Conservation (phyloP, 2,329 filamentous ascomycete species). For the Hypoxylon sp. region DNA sequence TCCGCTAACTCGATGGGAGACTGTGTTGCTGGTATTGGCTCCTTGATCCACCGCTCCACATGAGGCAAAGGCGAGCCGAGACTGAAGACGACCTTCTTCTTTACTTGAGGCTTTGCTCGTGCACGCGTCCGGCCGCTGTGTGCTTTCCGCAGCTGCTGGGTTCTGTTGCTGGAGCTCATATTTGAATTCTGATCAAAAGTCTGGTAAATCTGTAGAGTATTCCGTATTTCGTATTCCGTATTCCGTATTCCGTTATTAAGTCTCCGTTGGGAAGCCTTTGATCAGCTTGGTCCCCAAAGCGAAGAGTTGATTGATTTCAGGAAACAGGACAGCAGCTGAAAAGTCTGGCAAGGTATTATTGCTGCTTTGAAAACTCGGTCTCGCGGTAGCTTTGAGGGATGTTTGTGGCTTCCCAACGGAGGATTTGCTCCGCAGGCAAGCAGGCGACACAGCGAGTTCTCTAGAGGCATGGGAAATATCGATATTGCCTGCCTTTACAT, state of each 20-base stretch:
- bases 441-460: background rate
- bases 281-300: background rate
- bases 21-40: slow-evolving; percentile 6
- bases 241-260: background rate
- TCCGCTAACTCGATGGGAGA: slow-evolving; percentile 33
- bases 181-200: slow-evolving; percentile 3
- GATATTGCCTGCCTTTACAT: background rate
- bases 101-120: slow-evolving; percentile 3
- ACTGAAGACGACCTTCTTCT: slow-evolving; percentile 45
- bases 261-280: background rate
- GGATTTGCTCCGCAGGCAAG: slow-evolving; percentile 26
- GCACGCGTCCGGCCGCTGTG: too few relatives aligned
- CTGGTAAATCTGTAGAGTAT: slow-evolving; percentile 6
- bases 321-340: background rate
- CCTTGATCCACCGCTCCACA: slow-evolving; percentile 28
- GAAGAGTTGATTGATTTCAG: background rate
- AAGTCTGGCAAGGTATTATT: background rate
- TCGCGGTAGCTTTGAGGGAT: too few relatives aligned
- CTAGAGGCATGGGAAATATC: background rate
- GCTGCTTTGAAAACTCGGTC: background rate
- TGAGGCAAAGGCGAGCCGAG: slow-evolving; percentile 44
- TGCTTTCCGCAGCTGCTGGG: too few relatives aligned
- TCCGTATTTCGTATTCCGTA: background rate
- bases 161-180: too few relatives aligned
- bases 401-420: slow-evolving; percentile 12